Evolutionary conservation across 768 basidiomycete genomes (phyloP), one percentile per base, ranked within the genome.

Genomic region (Lentinula raphanica): DNA sequence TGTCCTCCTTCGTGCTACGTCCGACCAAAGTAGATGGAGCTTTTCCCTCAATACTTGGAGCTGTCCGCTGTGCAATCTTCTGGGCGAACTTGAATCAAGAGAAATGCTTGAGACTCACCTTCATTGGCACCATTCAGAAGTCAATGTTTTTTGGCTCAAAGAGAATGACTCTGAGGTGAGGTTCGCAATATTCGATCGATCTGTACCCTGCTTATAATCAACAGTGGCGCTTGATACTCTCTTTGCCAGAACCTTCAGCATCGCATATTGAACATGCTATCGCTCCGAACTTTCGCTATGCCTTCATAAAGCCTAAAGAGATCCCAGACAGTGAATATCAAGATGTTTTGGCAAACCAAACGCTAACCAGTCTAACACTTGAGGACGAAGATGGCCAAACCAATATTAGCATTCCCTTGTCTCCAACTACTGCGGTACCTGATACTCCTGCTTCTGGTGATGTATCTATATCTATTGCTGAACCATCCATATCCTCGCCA

Each of bases 61-160:
- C 19, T 60, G 59, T 45, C 59, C 59, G 13, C 12, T 60, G 28
- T 60, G 59, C 45, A n/a, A 35, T 28, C 28, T 60, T 23, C 48
- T 55, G 8, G 59, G 59, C 4, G 21, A 36, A 39, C 39, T 60
- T 40, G 29, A 57, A 25, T 44, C 51, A n/a, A 56, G 53, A 45
- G 42, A 50, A 23, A 56, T 60, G 55, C 36, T 60, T 11, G 36
- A 60, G 9, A 38, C 13, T 21, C 59, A 60, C 23, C 31, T 60
- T 6, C 42, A 57, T 12, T 56, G 55, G 54, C 32, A 60, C 36
- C 59, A 60, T 49, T 19, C 38, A 3, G 55, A 28, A 28, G 21
- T 60, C 15, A 15, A 46, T 23, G 39, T 60, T 11, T 38, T 31
- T 5, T 60, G 59, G 59, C 31, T 48, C 17, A 46, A 38, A 44